These are phyloP conservation scores for Penicillium coffeae DNA, from an alignment of 495 filamentous ascomycete genomes.

Conservation along the genomic window DNA sequence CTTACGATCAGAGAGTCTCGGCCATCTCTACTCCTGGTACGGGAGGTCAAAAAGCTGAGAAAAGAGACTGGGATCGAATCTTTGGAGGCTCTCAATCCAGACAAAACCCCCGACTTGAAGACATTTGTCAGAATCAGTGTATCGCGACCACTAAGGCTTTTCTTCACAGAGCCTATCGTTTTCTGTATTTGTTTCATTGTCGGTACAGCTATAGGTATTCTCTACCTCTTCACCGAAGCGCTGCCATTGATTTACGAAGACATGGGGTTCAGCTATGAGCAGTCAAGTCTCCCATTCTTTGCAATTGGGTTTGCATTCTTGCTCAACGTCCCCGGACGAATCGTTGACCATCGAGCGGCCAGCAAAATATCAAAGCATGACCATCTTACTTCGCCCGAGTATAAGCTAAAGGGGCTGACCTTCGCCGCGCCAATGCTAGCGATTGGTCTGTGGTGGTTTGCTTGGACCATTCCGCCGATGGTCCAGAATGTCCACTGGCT, in stretches of 20 bases:
- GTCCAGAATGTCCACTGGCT: slow-evolving; percentile 27
- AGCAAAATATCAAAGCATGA: neutral
- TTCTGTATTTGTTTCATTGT: slow-evolving; percentile 29
- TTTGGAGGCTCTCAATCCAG: slow-evolving; percentile 29
- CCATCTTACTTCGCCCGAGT: neutral
- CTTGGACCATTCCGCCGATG: slow-evolving; percentile 40
- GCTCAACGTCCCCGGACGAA: neutral
- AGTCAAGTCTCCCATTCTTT: slow-evolving; percentile 37
- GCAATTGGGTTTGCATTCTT: slow-evolving; percentile 21
- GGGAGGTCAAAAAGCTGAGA: slow-evolving; percentile 22
- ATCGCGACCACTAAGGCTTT: slow-evolving; percentile 31
- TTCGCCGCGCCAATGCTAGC: slow-evolving; percentile 37
- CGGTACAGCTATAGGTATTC: slow-evolving; percentile 30
- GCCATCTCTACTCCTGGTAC: slow-evolving; percentile 28
- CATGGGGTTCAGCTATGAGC: slow-evolving; percentile 25
- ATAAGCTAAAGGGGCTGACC: slow-evolving; percentile 25
- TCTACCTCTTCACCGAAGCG: slow-evolving; percentile 47
- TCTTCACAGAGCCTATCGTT: slow-evolving; percentile 44
- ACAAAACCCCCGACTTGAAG: slow-evolving; percentile 23
- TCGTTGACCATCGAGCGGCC: slow-evolving; percentile 1
- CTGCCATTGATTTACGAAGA: slow-evolving; percentile 31
- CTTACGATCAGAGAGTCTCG: slow-evolving; percentile 37
- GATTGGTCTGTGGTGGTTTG: slow-evolving; percentile 39
- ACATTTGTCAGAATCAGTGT: slow-evolving; percentile 30
- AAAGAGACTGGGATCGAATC: slow-evolving; percentile 17